Percentiles rank a stretch among this genome's conserved stretches.
These are phyloP conservation scores for Shiraia sp. DNA, from an alignment of 2,329 filamentous ascomycete species.

Conservation along the genomic window DNA sequence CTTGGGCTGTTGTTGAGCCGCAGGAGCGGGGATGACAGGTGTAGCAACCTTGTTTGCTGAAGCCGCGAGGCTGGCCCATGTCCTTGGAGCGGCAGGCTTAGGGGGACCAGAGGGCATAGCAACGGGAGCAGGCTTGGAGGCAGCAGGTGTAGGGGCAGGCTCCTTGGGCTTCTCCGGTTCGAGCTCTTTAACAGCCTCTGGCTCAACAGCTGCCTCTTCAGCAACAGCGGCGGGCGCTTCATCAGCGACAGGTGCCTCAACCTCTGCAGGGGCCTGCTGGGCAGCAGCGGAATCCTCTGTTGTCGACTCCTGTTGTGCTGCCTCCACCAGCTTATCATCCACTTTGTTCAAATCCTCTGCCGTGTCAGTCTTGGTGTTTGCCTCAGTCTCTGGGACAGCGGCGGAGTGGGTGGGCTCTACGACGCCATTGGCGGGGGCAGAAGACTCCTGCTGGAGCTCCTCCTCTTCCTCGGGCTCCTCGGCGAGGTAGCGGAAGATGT, in stretches of 20 bases:
- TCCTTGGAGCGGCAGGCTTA: slow-evolving; percentile 61
- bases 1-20: slow-evolving; percentile 42
- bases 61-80: slow-evolving; percentile 73
- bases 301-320: slow-evolving; percentile 42
- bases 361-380: slow-evolving; percentile 40
- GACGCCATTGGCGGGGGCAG: slow-evolving; percentile 41
- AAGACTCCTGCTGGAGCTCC: slow-evolving; percentile 43
- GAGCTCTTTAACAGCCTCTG: slow-evolving; percentile 12
- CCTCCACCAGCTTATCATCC: slow-evolving; percentile 76
- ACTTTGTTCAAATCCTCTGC: slow-evolving; percentile 56
- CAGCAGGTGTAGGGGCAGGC: slow-evolving; percentile 61
- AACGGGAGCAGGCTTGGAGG: slow-evolving; percentile 61
- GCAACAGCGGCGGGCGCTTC: slow-evolving; percentile 38
- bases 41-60: slow-evolving; percentile 52
- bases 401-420: slow-evolving; percentile 48
- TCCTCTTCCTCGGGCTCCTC: slow-evolving; percentile 76
- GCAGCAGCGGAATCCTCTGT: slow-evolving; percentile 31
- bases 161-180: slow-evolving; percentile 63
- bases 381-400: slow-evolving; percentile 34
- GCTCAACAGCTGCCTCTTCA: slow-evolving; percentile 42
- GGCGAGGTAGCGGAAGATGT: slow-evolving; percentile 92
- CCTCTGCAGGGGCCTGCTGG: slow-evolving; percentile 40
- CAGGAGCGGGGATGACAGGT: slow-evolving; percentile 44
- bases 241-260: slow-evolving; percentile 41
- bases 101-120: slow-evolving; percentile 62